Conservation (phyloP, 768 basidiomycete species). For the Kondoa malvinella region DNA sequence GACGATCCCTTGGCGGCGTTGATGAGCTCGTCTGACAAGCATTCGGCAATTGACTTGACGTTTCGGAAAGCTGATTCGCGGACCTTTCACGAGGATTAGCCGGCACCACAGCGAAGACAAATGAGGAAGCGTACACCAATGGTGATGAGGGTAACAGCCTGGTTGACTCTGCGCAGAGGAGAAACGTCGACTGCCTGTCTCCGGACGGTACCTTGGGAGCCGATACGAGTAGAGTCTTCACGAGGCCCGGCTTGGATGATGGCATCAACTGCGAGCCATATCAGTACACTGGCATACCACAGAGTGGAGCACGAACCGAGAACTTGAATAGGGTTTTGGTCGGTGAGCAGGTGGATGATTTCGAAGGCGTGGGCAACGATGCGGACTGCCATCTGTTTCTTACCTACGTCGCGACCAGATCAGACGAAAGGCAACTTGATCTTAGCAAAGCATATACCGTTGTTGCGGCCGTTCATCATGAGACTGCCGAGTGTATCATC, state of each 20-base stretch:
- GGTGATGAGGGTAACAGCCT: constrained; percentile 85
- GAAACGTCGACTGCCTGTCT: constrained; percentile 99
- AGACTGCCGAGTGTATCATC: constrained; percentile 49
- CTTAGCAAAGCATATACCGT: constrained; percentile 40
- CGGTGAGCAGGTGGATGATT: constrained; percentile 98
- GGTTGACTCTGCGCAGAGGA: constrained; percentile 93
- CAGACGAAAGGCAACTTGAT: constrained; percentile 34
- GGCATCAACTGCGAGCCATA: constrained; percentile 75
- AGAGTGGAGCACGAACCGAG: constrained; percentile 24
- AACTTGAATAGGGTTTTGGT: constrained; percentile 99
- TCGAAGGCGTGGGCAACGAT: constrained; percentile 99
- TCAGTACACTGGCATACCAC: neutral
- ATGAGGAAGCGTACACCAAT: constrained; percentile 54
- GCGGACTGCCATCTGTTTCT: constrained; percentile 95
- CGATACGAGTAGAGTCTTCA: constrained; percentile 99
- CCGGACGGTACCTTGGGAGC: constrained; percentile 97
- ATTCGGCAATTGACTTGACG: constrained; percentile 65
- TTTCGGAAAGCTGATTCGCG: constrained; percentile 99
- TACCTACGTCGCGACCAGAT: constrained; percentile 98
- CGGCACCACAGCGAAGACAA: constrained; percentile 4
- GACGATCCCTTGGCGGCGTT: constrained; percentile 99
- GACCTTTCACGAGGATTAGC: constrained; percentile 43
- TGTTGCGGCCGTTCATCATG: constrained; percentile 99
- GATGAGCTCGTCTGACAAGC: constrained; percentile 92
- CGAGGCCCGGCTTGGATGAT: constrained; percentile 99